A percentile compares a stretch with the other conserved stretches of the same genome.
Conservation (phyloP, 1,139 yeast genomes). For the Saccharomyces hybrid region DNA sequence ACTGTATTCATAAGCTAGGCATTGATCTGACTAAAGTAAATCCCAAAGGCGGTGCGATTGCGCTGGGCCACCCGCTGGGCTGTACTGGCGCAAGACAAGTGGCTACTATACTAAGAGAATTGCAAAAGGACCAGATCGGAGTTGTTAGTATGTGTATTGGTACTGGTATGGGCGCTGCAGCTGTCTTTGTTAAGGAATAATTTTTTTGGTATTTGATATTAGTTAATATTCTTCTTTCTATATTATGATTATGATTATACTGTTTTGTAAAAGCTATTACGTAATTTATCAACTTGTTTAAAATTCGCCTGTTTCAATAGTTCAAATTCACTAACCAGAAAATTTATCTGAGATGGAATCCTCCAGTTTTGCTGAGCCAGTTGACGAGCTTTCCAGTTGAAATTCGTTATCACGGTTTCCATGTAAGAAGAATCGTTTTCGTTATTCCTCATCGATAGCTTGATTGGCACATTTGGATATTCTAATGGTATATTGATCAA, state of each 20-base stretch:
- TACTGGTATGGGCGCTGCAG: slow-evolving; percentile 98
- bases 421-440: neutral
- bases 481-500: slow-evolving; percentile 13
- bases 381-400: slow-evolving; percentile 8
- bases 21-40: slow-evolving; percentile 70
- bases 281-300: slow-evolving; percentile 5
- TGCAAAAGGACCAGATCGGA: slow-evolving; percentile 75
- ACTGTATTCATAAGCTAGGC: slow-evolving; percentile 57
- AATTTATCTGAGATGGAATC: slow-evolving; percentile 10
- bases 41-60: slow-evolving; percentile 94
- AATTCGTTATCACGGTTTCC: slow-evolving; percentile 3
- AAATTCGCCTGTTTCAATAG: slow-evolving; percentile 5
- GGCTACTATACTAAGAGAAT: slow-evolving; percentile 77
- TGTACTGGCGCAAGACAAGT: slow-evolving; percentile 94
- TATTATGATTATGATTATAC: neutral
- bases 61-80: slow-evolving; percentile 92
- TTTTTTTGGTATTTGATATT: neutral
- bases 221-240: neutral
- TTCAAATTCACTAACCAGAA: slow-evolving; percentile 8
- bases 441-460: slow-evolving; percentile 5
- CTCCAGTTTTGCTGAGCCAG: slow-evolving; percentile 2
- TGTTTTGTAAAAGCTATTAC: slow-evolving; percentile 4
- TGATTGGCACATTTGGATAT: slow-evolving; percentile 16
- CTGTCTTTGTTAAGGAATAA: slow-evolving; percentile 65
- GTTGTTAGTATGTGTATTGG: slow-evolving; percentile 96